Conservation (phyloP, 306 rosid species). For the Inga laurina region DNA sequence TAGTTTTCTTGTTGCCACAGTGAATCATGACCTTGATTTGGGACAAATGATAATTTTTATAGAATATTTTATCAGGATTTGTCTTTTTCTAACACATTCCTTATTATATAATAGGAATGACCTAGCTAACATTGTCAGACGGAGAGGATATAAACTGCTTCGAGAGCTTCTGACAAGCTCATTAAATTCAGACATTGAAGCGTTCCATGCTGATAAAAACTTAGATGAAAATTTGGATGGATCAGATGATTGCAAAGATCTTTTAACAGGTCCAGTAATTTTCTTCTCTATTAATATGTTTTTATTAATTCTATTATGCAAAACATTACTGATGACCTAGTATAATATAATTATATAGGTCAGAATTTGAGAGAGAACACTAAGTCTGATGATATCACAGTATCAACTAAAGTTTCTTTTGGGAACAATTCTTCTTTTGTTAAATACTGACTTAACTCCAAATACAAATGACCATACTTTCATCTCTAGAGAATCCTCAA, state of each 20-base stretch:
- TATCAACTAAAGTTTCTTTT: slow-evolving; percentile 13
- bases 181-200: slow-evolving; percentile 24
- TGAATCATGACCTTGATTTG: background rate
- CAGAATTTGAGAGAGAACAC: slow-evolving; percentile 50
- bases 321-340: slow-evolving; percentile 44
- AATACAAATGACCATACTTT: slow-evolving; percentile 29
- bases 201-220: slow-evolving; percentile 23
- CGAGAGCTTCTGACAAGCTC: slow-evolving; percentile 62
- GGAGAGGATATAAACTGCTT: slow-evolving; percentile 81
- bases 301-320: slow-evolving; percentile 16
- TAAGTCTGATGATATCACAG: slow-evolving; percentile 11
- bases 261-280: slow-evolving; percentile 52
- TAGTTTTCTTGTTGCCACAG: background rate
- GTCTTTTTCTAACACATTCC: background rate
- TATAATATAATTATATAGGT: slow-evolving; percentile 58
- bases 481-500: slow-evolving; percentile 28
- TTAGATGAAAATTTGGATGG: slow-evolving; percentile 33
- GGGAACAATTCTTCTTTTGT: slow-evolving; percentile 28
- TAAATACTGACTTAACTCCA: slow-evolving; percentile 20
- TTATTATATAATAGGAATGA: slow-evolving; percentile 55
- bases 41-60: background rate
- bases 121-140: slow-evolving; percentile 86
- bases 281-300: slow-evolving; percentile 21
- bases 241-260: slow-evolving; percentile 29
- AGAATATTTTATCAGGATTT: background rate